phyloP scores from a whole-genome alignment of 148 eudicot species.

The Camellia lanceoleosa region DNA sequence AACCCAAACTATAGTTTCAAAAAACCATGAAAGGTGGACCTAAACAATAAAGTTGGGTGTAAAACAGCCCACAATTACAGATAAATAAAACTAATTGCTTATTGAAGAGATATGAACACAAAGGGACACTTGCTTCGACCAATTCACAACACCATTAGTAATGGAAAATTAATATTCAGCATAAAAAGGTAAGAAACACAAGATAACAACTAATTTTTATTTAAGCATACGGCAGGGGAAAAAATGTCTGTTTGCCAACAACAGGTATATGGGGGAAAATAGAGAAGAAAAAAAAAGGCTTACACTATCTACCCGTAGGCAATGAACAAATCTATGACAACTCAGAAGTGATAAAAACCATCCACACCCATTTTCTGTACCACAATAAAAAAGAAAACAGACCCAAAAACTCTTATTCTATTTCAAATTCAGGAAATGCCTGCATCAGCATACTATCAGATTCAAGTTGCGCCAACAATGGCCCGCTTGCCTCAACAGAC shows the following conservation, averaged over 20 bases:
- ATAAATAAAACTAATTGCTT: not conserved
- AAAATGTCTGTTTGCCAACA: not conserved
- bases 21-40: not conserved
- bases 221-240: not conserved
- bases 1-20: not conserved
- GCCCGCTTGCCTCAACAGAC: conserved; percentile 47
- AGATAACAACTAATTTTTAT: not conserved
- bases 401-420: conserved; percentile 33
- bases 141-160: not conserved
- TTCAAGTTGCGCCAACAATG: conserved; percentile 52
- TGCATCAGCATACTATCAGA: conserved; percentile 44
- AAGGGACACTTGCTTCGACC: not conserved
- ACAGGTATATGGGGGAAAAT: not conserved
- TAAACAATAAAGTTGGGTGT: not conserved
- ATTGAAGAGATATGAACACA: not conserved
- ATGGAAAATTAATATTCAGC: not conserved
- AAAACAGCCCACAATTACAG: not conserved
- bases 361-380: not conserved
- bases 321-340: not conserved
- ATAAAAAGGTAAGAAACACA: not conserved
- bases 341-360: conserved; percentile 8
- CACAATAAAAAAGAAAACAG: conserved; percentile 3
- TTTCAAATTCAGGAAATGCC: conserved; percentile 52
- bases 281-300: not conserved
- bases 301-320: not conserved